Conservation (phyloP, 2,329 filamentous ascomycete species). For the Elsinoe arachidis region DNA sequence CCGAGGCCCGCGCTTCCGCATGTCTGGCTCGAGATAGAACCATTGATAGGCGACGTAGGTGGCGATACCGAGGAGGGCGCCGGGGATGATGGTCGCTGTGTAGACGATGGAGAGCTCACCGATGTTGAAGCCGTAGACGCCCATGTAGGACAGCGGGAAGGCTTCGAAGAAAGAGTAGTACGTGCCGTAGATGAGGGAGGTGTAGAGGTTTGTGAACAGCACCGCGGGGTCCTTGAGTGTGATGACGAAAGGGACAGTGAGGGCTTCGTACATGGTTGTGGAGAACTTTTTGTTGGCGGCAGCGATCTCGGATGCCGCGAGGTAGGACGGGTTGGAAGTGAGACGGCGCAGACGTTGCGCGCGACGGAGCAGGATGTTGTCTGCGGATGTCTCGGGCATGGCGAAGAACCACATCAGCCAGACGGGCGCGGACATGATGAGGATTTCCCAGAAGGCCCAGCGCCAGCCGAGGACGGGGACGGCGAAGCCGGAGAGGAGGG, state of each 20-base stretch:
- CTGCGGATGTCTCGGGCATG: conserved; percentile 54
- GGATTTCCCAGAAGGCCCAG: conserved; percentile 57
- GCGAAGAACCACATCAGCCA: conserved; percentile 50
- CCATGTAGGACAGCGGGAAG: conserved; percentile 34
- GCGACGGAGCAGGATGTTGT: conserved; percentile 53
- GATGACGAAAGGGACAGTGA: conserved; percentile 26
- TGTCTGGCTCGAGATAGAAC: conserved; percentile 22
- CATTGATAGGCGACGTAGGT: conserved; percentile 23
- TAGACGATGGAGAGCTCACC: conserved; percentile 29
- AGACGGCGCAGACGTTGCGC: conserved; percentile 53
- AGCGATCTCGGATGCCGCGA: conserved; percentile 57
- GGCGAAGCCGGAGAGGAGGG: conserved; percentile 52
- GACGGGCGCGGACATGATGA: conserved; percentile 52
- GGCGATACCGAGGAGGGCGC: conserved; percentile 21
- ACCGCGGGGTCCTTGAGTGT: conserved; percentile 28
- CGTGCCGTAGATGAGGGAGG: conserved; percentile 27
- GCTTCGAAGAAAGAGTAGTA: conserved; percentile 29
- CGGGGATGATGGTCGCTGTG: conserved; percentile 25
- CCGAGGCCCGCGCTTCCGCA: conserved; percentile 18
- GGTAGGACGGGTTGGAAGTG: conserved; percentile 49
- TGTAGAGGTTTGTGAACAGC: conserved; percentile 26
- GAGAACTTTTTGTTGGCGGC: conserved; percentile 45
- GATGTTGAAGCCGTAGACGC: conserved; percentile 33
- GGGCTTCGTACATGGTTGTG: conserved; percentile 44
- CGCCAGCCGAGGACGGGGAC: conserved; percentile 51